Evolutionary conservation across 352 stramenopile species (phyloP).

Genomic region (Phytopythium delawarense): DNA sequence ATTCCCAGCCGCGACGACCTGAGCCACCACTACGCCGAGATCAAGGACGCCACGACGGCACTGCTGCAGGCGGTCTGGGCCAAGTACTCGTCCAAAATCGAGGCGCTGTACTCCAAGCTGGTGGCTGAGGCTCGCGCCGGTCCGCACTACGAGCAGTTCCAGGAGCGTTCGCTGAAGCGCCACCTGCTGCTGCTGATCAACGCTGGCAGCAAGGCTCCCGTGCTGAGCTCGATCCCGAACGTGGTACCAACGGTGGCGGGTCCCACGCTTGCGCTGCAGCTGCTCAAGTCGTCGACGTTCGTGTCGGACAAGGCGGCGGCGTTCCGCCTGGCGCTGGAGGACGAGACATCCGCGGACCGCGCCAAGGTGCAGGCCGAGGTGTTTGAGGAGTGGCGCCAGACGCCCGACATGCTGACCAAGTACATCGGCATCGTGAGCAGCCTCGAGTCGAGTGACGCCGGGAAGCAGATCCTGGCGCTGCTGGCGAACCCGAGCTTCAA

Average conservation of each 20-base stretch:
- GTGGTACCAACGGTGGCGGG: conserved; percentile 41
- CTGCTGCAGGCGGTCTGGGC: conserved; percentile 67
- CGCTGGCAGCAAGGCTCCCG: conserved; percentile 40
- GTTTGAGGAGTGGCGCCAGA: conserved; percentile 66
- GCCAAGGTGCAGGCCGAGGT: conserved; percentile 62
- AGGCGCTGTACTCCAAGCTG: conserved; percentile 54
- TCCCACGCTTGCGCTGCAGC: conserved; percentile 41
- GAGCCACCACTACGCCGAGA: conserved; percentile 60
- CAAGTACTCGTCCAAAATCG: conserved; percentile 57
- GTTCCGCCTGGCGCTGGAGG: conserved; percentile 63
- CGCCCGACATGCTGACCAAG: conserved; percentile 71
- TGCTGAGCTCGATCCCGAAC: conserved; percentile 35
- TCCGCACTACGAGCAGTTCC: conserved; percentile 67
- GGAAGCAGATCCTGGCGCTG: conserved; percentile 66
- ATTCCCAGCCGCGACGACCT: conserved; percentile 61
- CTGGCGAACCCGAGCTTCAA: conserved; percentile 72
- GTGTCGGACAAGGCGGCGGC: conserved; percentile 55
- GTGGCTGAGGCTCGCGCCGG: conserved; percentile 33
- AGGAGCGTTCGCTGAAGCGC: conserved; percentile 61
- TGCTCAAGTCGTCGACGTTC: conserved; percentile 69
- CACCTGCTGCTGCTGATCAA: conserved; percentile 65
- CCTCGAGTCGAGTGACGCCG: conserved; percentile 57
- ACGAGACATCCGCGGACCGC: conserved; percentile 53
- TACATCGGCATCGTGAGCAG: conserved; percentile 78
- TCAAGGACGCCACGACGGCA: conserved; percentile 61